These are phyloP conservation scores for Vachellia pachyceras DNA, from an alignment of 306 rosid genomes.

Conservation along the genomic window DNA sequence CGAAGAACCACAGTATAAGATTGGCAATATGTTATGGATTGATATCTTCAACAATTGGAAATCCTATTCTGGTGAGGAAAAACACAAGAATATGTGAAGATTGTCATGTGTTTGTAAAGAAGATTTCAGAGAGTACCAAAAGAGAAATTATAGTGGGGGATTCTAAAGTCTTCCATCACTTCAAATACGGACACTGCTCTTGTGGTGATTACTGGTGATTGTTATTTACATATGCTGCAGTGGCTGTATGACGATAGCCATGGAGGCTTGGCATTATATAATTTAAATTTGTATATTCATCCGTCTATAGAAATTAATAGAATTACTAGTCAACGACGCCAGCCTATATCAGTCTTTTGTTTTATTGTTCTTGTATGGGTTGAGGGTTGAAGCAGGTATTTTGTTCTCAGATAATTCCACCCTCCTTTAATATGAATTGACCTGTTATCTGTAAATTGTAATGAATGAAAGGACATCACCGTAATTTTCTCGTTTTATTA, in stretches of 20 bases:
- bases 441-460: not conserved
- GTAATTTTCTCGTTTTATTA: too few species aligned
- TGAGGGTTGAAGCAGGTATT: not conserved
- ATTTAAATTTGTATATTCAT: slow-evolving; percentile 4
- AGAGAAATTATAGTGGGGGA: slow-evolving; percentile 66
- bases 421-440: not conserved
- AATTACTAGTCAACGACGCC: slow-evolving; percentile 17
- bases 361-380: not conserved
- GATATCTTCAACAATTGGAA: slow-evolving; percentile 56
- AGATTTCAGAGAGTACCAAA: slow-evolving; percentile 45
- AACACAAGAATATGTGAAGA: slow-evolving; percentile 65
- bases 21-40: slow-evolving; percentile 65
- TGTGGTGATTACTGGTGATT: slow-evolving; percentile 65
- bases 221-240: not conserved
- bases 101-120: slow-evolving; percentile 57
- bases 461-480: not conserved
- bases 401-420: not conserved
- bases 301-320: slow-evolving; percentile 1
- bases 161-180: slow-evolving; percentile 63
- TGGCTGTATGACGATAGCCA: not conserved
- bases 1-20: slow-evolving; percentile 58
- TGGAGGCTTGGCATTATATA: not conserved
- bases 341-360: not conserved
- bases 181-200: slow-evolving; percentile 59
- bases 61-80: slow-evolving; percentile 57